Conservation (phyloP, 371 early-diverging fungal genomes). For the Phascolomyces articulosus region DNA sequence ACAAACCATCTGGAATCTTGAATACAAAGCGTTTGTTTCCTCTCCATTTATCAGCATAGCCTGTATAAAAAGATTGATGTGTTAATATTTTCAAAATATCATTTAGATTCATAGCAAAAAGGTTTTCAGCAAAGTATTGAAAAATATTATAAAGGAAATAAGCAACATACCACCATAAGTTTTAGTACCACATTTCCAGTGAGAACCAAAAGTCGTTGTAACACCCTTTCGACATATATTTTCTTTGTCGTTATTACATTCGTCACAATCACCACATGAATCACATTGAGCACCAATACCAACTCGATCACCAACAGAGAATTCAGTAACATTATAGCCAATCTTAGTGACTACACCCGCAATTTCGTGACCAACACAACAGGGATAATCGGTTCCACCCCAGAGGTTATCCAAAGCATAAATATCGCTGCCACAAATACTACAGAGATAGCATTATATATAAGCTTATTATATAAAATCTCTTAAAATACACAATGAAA, state of each 20-base stretch:
- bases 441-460: no score
- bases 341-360: constrained; percentile 56
- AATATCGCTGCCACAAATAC: constrained; percentile 33
- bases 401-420: constrained; percentile 73
- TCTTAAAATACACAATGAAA: no score
- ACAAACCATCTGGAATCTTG: constrained; percentile 62
- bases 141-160: no score
- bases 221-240: constrained; percentile 19
- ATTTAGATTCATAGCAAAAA: no score
- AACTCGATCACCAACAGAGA: constrained; percentile 68
- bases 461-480: no score
- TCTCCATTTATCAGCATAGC: constrained; percentile 64
- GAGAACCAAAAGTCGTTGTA: constrained; percentile 29
- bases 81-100: no score
- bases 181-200: constrained; percentile 55
- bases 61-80: no score
- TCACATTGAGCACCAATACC: constrained; percentile 72
- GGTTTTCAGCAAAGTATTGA: no score
- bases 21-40: constrained; percentile 59
- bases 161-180: constrained; percentile 68
- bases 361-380: constrained; percentile 66
- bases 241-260: constrained; percentile 28
- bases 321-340: constrained; percentile 52
- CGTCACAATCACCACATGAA: constrained; percentile 37
- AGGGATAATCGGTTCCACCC: constrained; percentile 64